Evolutionary conservation across 2,329 filamentous ascomycete species (phyloP).

Genomic region (Monosporascus sp.): DNA sequence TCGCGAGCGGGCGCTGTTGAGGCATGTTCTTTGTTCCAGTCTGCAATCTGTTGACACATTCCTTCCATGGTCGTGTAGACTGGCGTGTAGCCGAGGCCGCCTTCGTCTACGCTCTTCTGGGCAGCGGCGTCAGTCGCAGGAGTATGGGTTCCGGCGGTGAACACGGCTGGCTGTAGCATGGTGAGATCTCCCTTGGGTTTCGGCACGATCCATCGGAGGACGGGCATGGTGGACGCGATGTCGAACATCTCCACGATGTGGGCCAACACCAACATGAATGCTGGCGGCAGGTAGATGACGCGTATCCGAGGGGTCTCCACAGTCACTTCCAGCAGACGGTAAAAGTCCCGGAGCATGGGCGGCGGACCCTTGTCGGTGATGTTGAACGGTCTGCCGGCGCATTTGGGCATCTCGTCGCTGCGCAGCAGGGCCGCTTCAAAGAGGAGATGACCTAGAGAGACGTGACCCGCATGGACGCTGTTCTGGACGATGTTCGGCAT

Average conservation of each 20-base stretch:
- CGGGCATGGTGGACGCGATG: constrained; percentile 19
- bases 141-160: constrained; percentile 30
- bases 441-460: constrained; percentile 46
- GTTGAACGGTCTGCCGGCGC: constrained; percentile 41
- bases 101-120: constrained; percentile 29
- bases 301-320: constrained; percentile 25
- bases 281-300: constrained; percentile 27
- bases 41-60: constrained; percentile 31
- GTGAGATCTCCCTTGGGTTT: constrained; percentile 30
- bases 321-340: constrained; percentile 25
- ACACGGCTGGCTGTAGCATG: constrained; percentile 35
- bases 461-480: constrained; percentile 45
- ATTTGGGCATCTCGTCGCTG: constrained; percentile 23
- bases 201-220: constrained; percentile 25
- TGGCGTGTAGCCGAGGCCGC: constrained; percentile 36
- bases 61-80: constrained; percentile 35
- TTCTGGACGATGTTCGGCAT: constrained; percentile 40
- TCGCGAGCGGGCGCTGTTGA: neutral
- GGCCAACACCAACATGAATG: constrained; percentile 31
- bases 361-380: constrained; percentile 46
- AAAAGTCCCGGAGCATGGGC: constrained; percentile 33
- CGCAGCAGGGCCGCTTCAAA: constrained; percentile 46
- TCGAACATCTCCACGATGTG: constrained; percentile 33
- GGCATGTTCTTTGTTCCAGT: constrained; percentile 32
- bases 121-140: constrained; percentile 33